A percentile compares a stretch with the other conserved stretches of the same genome.
Conservation (phyloP, 2,329 filamentous ascomycete species). For the Diplocarpon rosae region DNA sequence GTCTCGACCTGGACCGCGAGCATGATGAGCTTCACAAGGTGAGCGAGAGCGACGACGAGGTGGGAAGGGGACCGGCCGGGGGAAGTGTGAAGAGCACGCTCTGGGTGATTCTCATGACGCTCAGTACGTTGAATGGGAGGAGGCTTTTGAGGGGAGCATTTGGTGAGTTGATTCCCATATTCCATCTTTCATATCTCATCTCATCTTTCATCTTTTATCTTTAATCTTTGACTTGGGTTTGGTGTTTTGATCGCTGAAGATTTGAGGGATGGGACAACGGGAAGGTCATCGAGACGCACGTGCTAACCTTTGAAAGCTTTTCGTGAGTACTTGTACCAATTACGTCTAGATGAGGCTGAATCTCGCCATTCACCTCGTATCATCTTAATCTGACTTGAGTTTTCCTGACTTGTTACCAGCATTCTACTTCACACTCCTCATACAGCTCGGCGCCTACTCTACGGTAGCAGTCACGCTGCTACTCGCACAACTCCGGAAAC, state of each 20-base stretch:
- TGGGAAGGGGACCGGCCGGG: neutral
- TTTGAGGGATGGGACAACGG: neutral
- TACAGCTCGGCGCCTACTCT: constrained; percentile 19
- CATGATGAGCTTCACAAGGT: constrained; percentile 1
- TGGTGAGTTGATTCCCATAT: constrained; percentile 19
- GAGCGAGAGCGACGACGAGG: neutral
- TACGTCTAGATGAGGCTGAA: too few species aligned
- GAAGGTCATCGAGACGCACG: neutral
- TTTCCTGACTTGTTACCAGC: constrained; percentile 7
- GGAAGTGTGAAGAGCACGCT: constrained; percentile 11
- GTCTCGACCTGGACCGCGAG: neutral
- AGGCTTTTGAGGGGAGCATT: constrained; percentile 19
- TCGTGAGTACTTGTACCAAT: constrained; percentile 12
- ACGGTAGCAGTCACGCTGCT: constrained; percentile 12
- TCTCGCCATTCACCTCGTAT: too few species aligned
- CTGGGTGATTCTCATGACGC: constrained; percentile 15
- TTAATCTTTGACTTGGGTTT: neutral
- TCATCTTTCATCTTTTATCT: too few species aligned
- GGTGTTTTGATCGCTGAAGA: neutral
- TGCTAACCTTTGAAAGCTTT: constrained; percentile 13
- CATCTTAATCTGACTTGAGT: too few species aligned
- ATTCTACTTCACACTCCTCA: constrained; percentile 19
- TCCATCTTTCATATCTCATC: too few species aligned
- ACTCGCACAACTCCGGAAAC: constrained; percentile 8
- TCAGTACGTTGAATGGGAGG: constrained; percentile 16